A percentile compares a stretch with the other conserved stretches of the same genome.
These are phyloP conservation scores for Volvox africanus DNA, from an alignment of 139 green algal genomes.

Conservation along the genomic window DNA sequence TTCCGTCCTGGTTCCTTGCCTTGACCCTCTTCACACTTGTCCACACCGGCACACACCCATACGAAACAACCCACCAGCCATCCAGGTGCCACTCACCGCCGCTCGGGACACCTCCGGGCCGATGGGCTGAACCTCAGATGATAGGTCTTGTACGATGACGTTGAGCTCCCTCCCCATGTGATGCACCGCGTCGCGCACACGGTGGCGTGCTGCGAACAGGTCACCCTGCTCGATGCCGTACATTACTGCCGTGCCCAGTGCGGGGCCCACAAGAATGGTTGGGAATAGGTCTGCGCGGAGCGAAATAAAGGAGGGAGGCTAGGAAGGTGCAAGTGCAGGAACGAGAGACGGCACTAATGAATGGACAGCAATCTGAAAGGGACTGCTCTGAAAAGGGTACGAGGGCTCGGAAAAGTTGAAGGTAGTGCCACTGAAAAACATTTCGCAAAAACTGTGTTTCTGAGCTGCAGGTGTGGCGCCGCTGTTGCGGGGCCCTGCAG, in stretches of 20 bases:
- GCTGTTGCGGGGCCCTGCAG: neutral
- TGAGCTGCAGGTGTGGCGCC: too few species aligned
- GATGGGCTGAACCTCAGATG: constrained; percentile 6
- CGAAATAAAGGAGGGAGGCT: neutral
- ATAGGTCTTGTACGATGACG: constrained; percentile 23
- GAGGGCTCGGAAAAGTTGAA: too few species aligned
- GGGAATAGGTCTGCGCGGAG: constrained; percentile 52
- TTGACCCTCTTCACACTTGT: too few species aligned
- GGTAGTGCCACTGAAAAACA: too few species aligned
- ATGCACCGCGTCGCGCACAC: constrained; percentile 27
- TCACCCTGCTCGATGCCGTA: constrained; percentile 61
- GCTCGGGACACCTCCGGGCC: neutral
- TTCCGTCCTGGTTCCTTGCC: too few species aligned
- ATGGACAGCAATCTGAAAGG: too few species aligned
- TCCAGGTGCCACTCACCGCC: neutral
- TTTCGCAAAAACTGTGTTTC: too few species aligned
- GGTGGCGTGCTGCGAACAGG: constrained; percentile 42
- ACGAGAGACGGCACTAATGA: too few species aligned
- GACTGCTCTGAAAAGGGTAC: too few species aligned
- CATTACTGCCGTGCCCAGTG: constrained; percentile 56
- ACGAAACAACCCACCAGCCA: too few species aligned
- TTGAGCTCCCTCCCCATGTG: constrained; percentile 17
- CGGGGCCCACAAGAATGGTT: constrained; percentile 51
- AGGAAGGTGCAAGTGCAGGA: neutral
- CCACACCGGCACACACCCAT: too few species aligned